Evolutionary conservation across 2,329 filamentous ascomycete species (phyloP).

Genomic region (Cladophialophora yegresii): DNA sequence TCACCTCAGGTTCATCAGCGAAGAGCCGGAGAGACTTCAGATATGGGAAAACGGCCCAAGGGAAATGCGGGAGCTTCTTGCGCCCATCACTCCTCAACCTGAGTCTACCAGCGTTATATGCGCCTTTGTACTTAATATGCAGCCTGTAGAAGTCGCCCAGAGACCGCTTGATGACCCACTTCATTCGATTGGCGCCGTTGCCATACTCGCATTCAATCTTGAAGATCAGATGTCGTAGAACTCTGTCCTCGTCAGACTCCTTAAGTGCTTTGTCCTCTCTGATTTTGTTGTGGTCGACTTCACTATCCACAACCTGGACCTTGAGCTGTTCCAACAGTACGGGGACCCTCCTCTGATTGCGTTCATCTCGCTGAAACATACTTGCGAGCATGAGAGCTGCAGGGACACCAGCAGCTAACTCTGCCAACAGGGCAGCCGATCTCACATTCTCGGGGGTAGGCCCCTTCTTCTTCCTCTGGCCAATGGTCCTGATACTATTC

Average conservation of each 20-base stretch:
- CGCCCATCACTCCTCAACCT: conserved; percentile 68
- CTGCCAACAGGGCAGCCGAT: conserved; percentile 93
- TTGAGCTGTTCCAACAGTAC: conserved; percentile 94
- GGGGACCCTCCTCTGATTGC: conserved; percentile 91
- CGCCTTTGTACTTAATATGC: conserved; percentile 89
- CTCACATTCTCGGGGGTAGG: conserved; percentile 87
- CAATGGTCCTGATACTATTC: conserved; percentile 76
- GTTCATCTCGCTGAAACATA: conserved; percentile 96
- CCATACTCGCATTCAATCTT: conserved; percentile 94
- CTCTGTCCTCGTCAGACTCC: conserved; percentile 29
- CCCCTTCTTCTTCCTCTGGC: conserved; percentile 78
- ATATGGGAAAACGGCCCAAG: conserved; percentile 85
- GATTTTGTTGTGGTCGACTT: conserved; percentile 56
- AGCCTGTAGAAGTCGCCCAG: conserved; percentile 89
- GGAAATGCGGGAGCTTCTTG: conserved; percentile 85
- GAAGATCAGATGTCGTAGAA: conserved; percentile 77
- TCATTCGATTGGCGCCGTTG: conserved; percentile 92
- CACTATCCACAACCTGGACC: conserved; percentile 79
- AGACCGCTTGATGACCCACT: conserved; percentile 87
- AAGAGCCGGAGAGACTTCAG: conserved; percentile 76
- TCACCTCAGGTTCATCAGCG: conserved; percentile 76
- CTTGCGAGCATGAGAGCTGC: conserved; percentile 92
- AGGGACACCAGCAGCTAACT: conserved; percentile 86
- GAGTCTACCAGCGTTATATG: conserved; percentile 78
- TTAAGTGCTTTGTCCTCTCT: conserved; percentile 29